phyloP scores from a whole-genome alignment of 2,329 filamentous ascomycete genomes.

The Microcera coccophila region DNA sequence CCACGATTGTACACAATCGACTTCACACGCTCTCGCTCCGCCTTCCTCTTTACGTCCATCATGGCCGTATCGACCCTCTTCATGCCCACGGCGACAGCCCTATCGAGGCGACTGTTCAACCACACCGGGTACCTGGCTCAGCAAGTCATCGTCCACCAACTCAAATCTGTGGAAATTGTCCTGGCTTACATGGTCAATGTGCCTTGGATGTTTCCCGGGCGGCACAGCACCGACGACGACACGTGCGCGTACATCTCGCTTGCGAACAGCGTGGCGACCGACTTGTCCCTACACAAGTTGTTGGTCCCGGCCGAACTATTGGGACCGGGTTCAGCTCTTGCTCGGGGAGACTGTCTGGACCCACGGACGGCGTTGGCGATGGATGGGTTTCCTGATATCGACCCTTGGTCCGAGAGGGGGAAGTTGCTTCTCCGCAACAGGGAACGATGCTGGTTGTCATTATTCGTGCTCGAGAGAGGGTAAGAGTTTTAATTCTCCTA shows the following conservation, averaged over 20 bases:
- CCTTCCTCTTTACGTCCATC: slow-evolving; percentile 69
- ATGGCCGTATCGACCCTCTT: slow-evolving; percentile 66
- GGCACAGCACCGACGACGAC: slow-evolving; percentile 67
- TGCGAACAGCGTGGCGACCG: slow-evolving; percentile 65
- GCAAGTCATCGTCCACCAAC: slow-evolving; percentile 56
- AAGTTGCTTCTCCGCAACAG: slow-evolving; percentile 59
- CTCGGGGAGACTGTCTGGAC: slow-evolving; percentile 65
- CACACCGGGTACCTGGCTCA: slow-evolving; percentile 62
- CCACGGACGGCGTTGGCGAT: slow-evolving; percentile 60
- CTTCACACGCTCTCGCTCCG: slow-evolving; percentile 64
- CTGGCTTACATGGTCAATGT: slow-evolving; percentile 72
- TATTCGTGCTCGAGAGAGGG: slow-evolving; percentile 70
- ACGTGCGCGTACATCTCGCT: slow-evolving; percentile 68
- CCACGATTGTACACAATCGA: slow-evolving; percentile 60
- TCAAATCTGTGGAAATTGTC: slow-evolving; percentile 69
- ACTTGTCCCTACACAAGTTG: slow-evolving; percentile 67
- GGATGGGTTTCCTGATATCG: slow-evolving; percentile 64
- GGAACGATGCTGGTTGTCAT: slow-evolving; percentile 66
- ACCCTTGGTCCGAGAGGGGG: slow-evolving; percentile 57
- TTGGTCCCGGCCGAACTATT: slow-evolving; percentile 51
- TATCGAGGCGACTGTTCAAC: slow-evolving; percentile 62
- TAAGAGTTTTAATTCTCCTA: no score
- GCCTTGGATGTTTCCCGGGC: slow-evolving; percentile 68
- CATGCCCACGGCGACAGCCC: slow-evolving; percentile 56
- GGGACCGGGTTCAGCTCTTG: slow-evolving; percentile 46